phyloP scores from a whole-genome alignment of 495 filamentous ascomycete species.

The Penicillium ucsense region DNA sequence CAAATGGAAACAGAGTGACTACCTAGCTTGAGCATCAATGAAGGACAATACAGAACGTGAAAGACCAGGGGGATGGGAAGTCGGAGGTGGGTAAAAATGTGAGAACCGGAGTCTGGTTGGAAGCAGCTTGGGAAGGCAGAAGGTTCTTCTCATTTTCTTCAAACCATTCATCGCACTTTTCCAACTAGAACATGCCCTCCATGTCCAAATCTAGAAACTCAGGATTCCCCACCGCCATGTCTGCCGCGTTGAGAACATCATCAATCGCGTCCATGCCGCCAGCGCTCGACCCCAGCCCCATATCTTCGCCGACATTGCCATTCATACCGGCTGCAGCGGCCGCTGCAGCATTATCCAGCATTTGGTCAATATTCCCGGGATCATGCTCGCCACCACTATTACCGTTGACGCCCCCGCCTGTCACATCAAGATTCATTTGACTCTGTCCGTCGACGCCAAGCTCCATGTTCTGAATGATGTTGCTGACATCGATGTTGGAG shows the following conservation, averaged over 20 bases:
- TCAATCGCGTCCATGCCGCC: conserved; percentile 35
- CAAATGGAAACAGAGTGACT: too few species aligned
- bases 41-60: too few species aligned
- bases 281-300: conserved; percentile 18
- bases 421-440: conserved; percentile 27
- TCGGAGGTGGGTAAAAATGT: too few species aligned
- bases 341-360: conserved; percentile 34
- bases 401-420: conserved; percentile 7
- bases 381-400: conserved; percentile 18
- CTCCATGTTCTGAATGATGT: conserved; percentile 34
- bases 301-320: conserved; percentile 14
- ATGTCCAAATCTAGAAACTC: conserved; percentile 42
- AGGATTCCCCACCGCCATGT: conserved; percentile 40
- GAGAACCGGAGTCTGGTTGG: too few species aligned
- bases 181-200: conserved; percentile 35
- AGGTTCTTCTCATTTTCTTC: too few species aligned
- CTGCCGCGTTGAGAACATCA: conserved; percentile 38
- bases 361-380: conserved; percentile 36
- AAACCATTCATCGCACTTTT: too few species aligned
- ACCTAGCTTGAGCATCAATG: too few species aligned
- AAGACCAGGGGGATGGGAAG: too few species aligned
- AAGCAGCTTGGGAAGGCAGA: too few species aligned
- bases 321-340: conserved; percentile 27
- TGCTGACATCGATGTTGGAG: conserved; percentile 31
- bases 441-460: conserved; percentile 25